A percentile compares a stretch with the other conserved stretches of the same genome.
Conservation (phyloP, 768 basidiomycete genomes). For the Termitomyces sp. region DNA sequence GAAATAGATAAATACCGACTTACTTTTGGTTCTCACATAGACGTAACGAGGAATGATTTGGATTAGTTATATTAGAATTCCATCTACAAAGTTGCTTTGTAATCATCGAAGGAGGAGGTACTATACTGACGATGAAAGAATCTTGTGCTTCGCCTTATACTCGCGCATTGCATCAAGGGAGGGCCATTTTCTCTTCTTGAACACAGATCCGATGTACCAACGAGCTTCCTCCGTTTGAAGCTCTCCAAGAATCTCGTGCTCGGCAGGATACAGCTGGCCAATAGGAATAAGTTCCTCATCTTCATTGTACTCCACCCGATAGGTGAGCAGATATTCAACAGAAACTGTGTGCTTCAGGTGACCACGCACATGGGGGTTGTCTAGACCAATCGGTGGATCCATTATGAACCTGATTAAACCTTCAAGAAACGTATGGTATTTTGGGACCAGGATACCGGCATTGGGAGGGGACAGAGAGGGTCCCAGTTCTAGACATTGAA, state of each 20-base stretch:
- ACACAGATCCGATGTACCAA: too few relatives aligned
- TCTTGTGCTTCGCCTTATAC: too few relatives aligned
- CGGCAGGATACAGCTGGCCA: too few relatives aligned
- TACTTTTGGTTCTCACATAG: too few relatives aligned
- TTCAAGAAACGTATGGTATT: not conserved
- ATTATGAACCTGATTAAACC: not conserved
- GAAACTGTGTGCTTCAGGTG: not conserved
- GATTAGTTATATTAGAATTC: too few relatives aligned
- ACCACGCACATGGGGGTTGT: not conserved
- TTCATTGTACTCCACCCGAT: not conserved
- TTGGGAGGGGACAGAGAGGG: not conserved
- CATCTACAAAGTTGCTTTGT: too few relatives aligned
- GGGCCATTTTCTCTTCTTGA: too few relatives aligned
- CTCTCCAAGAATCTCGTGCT: not conserved
- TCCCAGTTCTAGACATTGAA: not conserved
- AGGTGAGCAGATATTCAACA: not conserved
- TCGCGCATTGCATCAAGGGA: too few relatives aligned
- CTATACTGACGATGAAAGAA: not conserved
- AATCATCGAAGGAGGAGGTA: too few relatives aligned
- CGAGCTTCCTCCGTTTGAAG: not conserved
- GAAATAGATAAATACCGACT: too few relatives aligned
- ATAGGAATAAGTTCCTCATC: not conserved
- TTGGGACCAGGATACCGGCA: not conserved
- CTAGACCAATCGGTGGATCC: not conserved
- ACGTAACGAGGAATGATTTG: too few relatives aligned